A percentile compares a stretch with the other conserved stretches of the same genome.
Evolutionary conservation across 257 asterid genomes (phyloP).

Genomic region (Handroanthus guayacan): DNA sequence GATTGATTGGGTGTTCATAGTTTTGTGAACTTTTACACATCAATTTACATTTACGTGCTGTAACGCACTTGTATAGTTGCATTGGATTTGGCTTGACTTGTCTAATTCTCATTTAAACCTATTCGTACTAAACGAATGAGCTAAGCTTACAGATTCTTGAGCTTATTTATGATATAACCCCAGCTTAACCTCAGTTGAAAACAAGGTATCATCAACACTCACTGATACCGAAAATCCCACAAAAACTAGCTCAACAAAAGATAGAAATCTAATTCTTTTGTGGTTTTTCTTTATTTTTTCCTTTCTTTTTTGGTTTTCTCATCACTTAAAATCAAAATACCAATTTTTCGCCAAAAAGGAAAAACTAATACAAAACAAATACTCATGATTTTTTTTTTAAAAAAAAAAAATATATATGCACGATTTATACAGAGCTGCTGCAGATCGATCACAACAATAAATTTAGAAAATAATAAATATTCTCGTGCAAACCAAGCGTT

Average conservation of each 20-base stretch:
- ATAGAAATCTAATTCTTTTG: background rate
- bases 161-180: background rate
- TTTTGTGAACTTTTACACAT: background rate
- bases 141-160: background rate
- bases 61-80: background rate
- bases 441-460: background rate
- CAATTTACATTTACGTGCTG: background rate
- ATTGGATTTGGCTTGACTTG: background rate
- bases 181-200: background rate
- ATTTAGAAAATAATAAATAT: background rate
- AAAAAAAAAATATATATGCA: no score
- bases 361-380: background rate
- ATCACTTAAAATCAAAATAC: background rate
- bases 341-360: background rate
- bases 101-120: background rate
- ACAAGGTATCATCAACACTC: background rate
- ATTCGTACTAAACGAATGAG: background rate
- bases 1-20: background rate
- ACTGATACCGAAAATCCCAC: constrained; percentile 1
- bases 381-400: background rate
- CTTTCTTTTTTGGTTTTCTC: background rate
- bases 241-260: background rate
- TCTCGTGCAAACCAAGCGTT: background rate
- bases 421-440: background rate
- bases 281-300: background rate